Evolutionary conservation across 306 rosid genomes (phyloP).

Genomic region (Arachis stenosperma): DNA sequence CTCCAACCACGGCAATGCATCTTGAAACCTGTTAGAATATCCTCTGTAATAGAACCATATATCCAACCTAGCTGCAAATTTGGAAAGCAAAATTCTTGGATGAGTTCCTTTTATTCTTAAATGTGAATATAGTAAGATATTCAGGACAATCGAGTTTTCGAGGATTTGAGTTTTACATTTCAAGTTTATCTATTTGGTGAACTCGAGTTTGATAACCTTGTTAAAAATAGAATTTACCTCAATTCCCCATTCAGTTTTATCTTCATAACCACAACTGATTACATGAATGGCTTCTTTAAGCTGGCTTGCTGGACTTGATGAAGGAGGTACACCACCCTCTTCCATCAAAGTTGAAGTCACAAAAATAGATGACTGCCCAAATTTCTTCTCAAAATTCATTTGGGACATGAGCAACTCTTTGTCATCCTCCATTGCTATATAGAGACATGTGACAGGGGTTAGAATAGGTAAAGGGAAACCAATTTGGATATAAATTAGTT

Average conservation of each 20-base stretch:
- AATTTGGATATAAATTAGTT: slow-evolving; percentile 16
- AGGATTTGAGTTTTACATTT: too few relatives aligned
- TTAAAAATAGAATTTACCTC: slow-evolving; percentile 58
- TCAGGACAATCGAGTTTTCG: background rate
- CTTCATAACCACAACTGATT: slow-evolving; percentile 94
- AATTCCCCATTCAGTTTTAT: slow-evolving; percentile 94
- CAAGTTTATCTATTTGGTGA: too few relatives aligned
- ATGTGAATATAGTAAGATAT: slow-evolving; percentile 37
- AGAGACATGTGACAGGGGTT: slow-evolving; percentile 6
- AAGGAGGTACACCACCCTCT: slow-evolving; percentile 95
- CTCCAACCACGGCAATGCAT: slow-evolving; percentile 99
- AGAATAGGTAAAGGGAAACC: slow-evolving; percentile 25
- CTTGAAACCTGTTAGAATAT: slow-evolving; percentile 91
- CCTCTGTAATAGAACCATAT: slow-evolving; percentile 95
- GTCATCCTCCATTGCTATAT: slow-evolving; percentile 70
- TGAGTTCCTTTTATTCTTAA: slow-evolving; percentile 32
- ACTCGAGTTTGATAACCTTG: too few relatives aligned
- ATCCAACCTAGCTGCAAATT: slow-evolving; percentile 90
- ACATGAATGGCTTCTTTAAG: slow-evolving; percentile 96
- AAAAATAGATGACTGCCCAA: slow-evolving; percentile 89
- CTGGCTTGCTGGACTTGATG: slow-evolving; percentile 81
- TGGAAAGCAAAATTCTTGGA: slow-evolving; percentile 28
- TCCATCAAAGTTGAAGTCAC: slow-evolving; percentile 95
- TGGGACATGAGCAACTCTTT: slow-evolving; percentile 85
- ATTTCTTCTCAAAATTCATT: slow-evolving; percentile 90